phyloP scores from a whole-genome alignment of 2,329 filamentous ascomycete genomes.

The Colletotrichum sp. region DNA sequence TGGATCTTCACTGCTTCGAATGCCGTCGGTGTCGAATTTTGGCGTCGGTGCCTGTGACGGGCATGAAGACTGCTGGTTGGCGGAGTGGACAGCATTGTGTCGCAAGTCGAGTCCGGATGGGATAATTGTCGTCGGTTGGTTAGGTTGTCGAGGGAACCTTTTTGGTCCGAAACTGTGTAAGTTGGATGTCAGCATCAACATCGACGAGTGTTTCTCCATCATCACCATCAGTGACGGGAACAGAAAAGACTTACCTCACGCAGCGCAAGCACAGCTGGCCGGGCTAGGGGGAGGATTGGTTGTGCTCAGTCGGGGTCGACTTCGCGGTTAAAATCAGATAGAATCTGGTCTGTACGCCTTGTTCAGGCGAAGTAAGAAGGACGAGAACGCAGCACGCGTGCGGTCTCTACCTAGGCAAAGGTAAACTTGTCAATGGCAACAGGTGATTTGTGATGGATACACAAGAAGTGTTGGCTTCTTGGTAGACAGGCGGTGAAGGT shows the following conservation, averaged over 20 bases:
- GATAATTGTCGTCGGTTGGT: constrained; percentile 55
- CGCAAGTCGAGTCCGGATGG: constrained; percentile 72
- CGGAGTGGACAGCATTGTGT: constrained; percentile 74
- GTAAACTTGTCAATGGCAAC: constrained; percentile 18
- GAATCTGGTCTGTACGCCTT: constrained; percentile 29
- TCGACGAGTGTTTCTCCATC: not conserved
- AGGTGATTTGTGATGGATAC: not conserved
- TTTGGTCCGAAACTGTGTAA: constrained; percentile 49
- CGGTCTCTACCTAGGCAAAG: constrained; percentile 22
- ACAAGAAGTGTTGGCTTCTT: constrained; percentile 6
- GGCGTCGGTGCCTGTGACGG: constrained; percentile 81
- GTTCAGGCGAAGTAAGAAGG: constrained; percentile 32
- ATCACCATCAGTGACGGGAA: not conserved
- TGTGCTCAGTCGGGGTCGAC: constrained; percentile 55
- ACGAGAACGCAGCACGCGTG: not conserved
- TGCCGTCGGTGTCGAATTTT: constrained; percentile 82
- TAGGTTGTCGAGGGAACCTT: constrained; percentile 55
- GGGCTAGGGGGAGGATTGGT: constrained; percentile 59
- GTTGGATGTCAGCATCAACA: constrained; percentile 16
- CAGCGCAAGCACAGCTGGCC: constrained; percentile 81
- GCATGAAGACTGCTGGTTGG: constrained; percentile 74
- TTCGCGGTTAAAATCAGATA: constrained; percentile 29
- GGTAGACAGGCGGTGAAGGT: not conserved
- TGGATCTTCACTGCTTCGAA: constrained; percentile 77
- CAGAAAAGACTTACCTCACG: constrained; percentile 67